Percentiles rank a stretch among this genome's conserved stretches.
These are phyloP conservation scores for Cerrena zonata DNA, from an alignment of 1,284 basidiomycete species.

Conservation along the genomic window DNA sequence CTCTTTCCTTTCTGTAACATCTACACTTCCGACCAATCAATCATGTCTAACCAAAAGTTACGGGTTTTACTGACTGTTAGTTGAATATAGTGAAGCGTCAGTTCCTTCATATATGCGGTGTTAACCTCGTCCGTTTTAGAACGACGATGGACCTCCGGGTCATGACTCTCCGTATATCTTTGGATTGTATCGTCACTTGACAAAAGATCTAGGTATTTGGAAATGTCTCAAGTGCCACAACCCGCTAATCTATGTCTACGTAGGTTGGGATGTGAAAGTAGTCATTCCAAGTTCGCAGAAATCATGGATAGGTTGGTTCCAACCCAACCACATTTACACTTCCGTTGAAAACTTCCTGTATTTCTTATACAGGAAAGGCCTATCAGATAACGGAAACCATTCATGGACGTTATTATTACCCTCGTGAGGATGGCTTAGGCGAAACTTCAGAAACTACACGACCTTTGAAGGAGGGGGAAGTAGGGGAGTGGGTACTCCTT, in stretches of 20 bases:
- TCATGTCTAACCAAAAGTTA: conserved; percentile 22
- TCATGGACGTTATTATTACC: conserved; percentile 78
- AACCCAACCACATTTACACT: conserved; percentile 1
- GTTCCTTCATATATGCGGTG: too few relatives aligned
- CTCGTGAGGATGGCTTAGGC: conserved; percentile 68
- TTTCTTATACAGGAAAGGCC: conserved; percentile 59
- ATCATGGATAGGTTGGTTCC: conserved; percentile 74
- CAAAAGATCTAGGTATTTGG: conserved; percentile 52
- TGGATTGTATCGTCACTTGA: conserved; percentile 68
- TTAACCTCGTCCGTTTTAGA: conserved; percentile 34
- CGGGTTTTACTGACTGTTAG: conserved; percentile 57
- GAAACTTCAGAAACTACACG: conserved; percentile 60
- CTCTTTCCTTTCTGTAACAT: too few relatives aligned
- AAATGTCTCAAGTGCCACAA: not conserved
- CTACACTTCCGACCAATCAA: too few relatives aligned
- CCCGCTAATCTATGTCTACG: conserved; percentile 14
- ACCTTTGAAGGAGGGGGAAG: conserved; percentile 67
- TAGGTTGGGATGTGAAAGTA: conserved; percentile 86
- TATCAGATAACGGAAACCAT: conserved; percentile 80
- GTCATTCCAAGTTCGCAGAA: conserved; percentile 85
- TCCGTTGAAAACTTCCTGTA: too few relatives aligned
- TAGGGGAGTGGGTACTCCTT: conserved; percentile 83
- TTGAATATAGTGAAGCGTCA: too few relatives aligned
- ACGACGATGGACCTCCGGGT: conserved; percentile 85
- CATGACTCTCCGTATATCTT: conserved; percentile 80